These are phyloP conservation scores for Tagetes patula DNA, from an alignment of 129 eudicot species.

Conservation along the genomic window DNA sequence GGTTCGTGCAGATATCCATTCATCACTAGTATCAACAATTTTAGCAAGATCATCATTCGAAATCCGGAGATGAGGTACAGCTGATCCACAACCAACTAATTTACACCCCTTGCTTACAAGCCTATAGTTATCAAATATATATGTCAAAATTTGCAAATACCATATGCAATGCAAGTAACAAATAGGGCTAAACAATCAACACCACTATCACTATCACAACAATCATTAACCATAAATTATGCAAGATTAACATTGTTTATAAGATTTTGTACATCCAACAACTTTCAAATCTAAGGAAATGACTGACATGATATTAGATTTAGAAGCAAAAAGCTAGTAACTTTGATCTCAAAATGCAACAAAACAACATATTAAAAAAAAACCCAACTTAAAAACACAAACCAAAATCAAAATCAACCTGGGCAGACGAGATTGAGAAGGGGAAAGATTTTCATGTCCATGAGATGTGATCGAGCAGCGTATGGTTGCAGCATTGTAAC, in stretches of 20 bases:
- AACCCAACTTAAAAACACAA: neutral
- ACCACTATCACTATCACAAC: neutral
- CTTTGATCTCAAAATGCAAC: conserved; percentile 10
- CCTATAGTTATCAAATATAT: conserved; percentile 31
- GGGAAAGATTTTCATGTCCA: conserved; percentile 45
- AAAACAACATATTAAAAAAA: neutral
- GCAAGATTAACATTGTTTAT: conserved; percentile 13
- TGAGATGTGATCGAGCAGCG: conserved; percentile 47
- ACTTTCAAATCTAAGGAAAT: conserved; percentile 16
- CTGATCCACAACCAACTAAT: conserved; percentile 93
- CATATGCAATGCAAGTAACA: neutral
- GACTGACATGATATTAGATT: neutral
- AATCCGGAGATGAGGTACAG: conserved; percentile 63
- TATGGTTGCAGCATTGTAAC: conserved; percentile 22
- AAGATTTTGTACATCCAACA: neutral
- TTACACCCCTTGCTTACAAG: conserved; percentile 72
- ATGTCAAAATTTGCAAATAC: neutral
- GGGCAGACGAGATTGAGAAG: conserved; percentile 46
- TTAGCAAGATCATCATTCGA: conserved; percentile 82
- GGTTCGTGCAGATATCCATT: conserved; percentile 87
- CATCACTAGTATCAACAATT: conserved; percentile 79
- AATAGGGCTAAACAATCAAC: conserved; percentile 10
- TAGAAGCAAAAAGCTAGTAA: neutral
- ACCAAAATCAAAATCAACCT: conserved; percentile 37
- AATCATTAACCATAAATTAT: conserved; percentile 8